Percentiles rank a stretch among this genome's conserved stretches.
Conservation (phyloP, 2,329 filamentous ascomycete genomes). For the Ophiocordyceps australis region DNA sequence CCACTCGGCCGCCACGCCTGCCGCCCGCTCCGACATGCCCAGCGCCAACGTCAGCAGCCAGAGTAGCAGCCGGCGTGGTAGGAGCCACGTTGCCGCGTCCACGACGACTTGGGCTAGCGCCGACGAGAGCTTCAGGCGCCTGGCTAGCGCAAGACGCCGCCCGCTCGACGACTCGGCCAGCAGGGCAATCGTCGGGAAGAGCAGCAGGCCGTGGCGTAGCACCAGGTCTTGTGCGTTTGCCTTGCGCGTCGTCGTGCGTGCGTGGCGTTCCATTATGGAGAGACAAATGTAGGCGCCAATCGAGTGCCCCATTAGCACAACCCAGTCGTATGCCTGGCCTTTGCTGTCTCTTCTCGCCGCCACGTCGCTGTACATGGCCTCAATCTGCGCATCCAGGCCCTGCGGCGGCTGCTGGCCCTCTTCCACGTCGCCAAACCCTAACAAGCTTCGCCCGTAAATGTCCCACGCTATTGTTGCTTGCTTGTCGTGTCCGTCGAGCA, state of each 20-base stretch:
- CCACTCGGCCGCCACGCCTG: slow-evolving; percentile 31
- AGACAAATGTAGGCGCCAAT: slow-evolving; percentile 56
- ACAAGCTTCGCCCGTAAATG: slow-evolving; percentile 37
- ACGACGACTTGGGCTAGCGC: slow-evolving; percentile 19
- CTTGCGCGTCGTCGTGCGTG: slow-evolving; percentile 12
- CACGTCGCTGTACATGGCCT: slow-evolving; percentile 19
- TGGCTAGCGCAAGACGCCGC: slow-evolving; percentile 20
- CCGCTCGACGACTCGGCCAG: slow-evolving; percentile 47
- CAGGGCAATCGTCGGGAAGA: slow-evolving; percentile 61
- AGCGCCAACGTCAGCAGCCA: slow-evolving; percentile 24
- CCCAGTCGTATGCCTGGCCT: slow-evolving; percentile 28
- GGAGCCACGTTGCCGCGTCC: slow-evolving; percentile 18
- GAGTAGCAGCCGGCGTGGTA: slow-evolving; percentile 17
- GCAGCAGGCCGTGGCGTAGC: slow-evolving; percentile 37
- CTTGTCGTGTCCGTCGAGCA: slow-evolving; percentile 24
- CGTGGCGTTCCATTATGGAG: slow-evolving; percentile 44
- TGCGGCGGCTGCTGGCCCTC: slow-evolving; percentile 26
- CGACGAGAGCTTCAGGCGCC: slow-evolving; percentile 21
- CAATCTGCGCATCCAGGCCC: slow-evolving; percentile 34
- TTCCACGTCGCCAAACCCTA: slow-evolving; percentile 37
- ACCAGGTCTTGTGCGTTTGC: slow-evolving; percentile 15
- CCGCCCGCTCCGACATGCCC: slow-evolving; percentile 28
- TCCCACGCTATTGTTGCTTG: slow-evolving; percentile 27
- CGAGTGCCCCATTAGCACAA: slow-evolving; percentile 56
- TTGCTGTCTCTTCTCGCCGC: slow-evolving; percentile 9